phyloP scores from a whole-genome alignment of 2,329 filamentous ascomycete species.

The Xylaria arbuscula region DNA sequence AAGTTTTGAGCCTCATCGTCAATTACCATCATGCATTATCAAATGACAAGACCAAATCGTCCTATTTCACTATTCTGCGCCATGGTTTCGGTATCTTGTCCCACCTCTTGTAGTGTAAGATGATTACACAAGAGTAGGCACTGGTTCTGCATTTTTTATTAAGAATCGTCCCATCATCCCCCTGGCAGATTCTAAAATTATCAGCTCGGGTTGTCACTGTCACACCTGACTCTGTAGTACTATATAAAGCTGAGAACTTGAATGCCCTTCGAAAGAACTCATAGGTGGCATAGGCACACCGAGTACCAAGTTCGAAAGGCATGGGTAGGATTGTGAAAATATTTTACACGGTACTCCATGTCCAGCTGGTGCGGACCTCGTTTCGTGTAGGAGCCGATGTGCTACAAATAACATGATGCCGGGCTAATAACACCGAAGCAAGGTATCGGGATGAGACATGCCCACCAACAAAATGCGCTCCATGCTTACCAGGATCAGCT shows the following conservation, averaged over 20 bases:
- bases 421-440: conserved; percentile 46
- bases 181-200: conserved; percentile 4
- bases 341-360: conserved; percentile 5
- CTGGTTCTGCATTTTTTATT: not conserved
- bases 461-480: conserved; percentile 17
- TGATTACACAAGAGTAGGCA: conserved; percentile 8
- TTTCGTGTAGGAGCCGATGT: conserved; percentile 33
- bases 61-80: conserved; percentile 2
- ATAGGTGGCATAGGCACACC: not conserved
- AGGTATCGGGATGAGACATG: conserved; percentile 35
- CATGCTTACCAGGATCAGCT: conserved; percentile 15
- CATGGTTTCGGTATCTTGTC: not conserved
- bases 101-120: conserved; percentile 2
- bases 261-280: not conserved
- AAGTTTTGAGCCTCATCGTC: conserved; percentile 32
- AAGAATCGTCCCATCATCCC: not conserved
- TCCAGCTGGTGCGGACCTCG: conserved; percentile 8
- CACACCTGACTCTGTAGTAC: not conserved
- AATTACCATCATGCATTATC: conserved; percentile 24
- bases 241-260: not conserved
- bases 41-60: conserved; percentile 18
- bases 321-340: not conserved
- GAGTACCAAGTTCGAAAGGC: no score
- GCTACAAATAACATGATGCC: conserved; percentile 39
- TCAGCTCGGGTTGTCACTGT: not conserved